phyloP scores from a whole-genome alignment of 139 green algal genomes.

The Monoraphidium neglectum region DNA sequence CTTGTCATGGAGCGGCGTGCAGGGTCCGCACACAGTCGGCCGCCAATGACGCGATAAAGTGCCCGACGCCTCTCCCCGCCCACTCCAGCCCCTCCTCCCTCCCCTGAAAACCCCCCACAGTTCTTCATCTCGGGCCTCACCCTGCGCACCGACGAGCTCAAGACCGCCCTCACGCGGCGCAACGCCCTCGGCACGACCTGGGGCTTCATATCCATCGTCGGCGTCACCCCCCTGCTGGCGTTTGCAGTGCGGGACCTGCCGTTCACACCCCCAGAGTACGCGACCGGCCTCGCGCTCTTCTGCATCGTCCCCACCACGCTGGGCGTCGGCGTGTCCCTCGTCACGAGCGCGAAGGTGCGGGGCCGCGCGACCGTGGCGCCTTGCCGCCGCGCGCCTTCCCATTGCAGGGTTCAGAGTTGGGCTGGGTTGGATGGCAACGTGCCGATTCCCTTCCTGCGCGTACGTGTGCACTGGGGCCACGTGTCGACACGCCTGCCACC shows the following conservation, averaged over 20 bases:
- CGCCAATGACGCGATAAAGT: too few species aligned
- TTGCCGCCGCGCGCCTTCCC: too few species aligned
- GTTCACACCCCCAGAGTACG: constrained; percentile 37
- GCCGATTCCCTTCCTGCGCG: too few species aligned
- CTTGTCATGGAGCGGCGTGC: too few species aligned
- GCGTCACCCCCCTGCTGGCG: constrained; percentile 52
- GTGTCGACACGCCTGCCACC: too few species aligned
- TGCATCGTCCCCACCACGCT: constrained; percentile 68
- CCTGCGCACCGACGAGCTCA: constrained; percentile 46
- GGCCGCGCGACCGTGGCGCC: background rate
- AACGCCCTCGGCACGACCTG: constrained; percentile 27
- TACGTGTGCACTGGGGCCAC: too few species aligned
- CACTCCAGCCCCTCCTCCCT: too few species aligned
- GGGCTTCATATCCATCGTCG: constrained; percentile 49
- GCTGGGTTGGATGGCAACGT: too few species aligned
- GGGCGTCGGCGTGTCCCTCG: constrained; percentile 56
- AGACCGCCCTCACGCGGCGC: constrained; percentile 12
- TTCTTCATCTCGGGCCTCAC: constrained; percentile 50
- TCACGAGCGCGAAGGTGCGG: constrained; percentile 15
- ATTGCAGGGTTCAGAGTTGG: too few species aligned
- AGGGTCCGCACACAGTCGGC: too few species aligned
- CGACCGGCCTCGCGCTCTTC: constrained; percentile 59
- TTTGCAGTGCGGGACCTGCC: constrained; percentile 44
- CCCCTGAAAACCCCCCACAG: too few species aligned
- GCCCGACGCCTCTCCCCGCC: too few species aligned